phyloP scores from a whole-genome alignment of 1,284 basidiomycete genomes.

The Cystobasidium pallidum region DNA sequence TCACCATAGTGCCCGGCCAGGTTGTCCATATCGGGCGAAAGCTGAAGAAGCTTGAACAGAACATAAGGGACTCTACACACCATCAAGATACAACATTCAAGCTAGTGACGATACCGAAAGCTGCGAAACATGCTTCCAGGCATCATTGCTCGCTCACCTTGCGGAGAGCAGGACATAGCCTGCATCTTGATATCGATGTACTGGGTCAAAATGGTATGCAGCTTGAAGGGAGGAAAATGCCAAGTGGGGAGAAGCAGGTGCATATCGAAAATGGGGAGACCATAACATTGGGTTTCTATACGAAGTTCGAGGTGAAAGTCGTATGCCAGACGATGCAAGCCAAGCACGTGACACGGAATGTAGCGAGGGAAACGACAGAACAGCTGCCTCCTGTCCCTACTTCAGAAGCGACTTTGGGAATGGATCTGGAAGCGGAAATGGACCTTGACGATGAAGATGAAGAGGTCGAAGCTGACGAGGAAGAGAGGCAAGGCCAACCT shows the following conservation, averaged over 20 bases:
- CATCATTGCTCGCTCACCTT: conserved; percentile 26
- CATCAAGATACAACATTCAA: neutral
- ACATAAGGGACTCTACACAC: neutral
- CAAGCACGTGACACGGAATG: conserved; percentile 4
- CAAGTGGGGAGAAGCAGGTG: conserved; percentile 6
- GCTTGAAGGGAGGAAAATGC: conserved; percentile 26
- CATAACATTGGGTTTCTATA: conserved; percentile 33
- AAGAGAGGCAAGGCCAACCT: neutral
- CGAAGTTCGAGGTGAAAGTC: conserved; percentile 15
- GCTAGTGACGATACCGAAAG: conserved; percentile 30
- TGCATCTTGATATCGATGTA: conserved; percentile 9
- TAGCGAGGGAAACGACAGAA: neutral
- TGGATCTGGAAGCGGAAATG: conserved; percentile 38
- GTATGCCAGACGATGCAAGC: neutral
- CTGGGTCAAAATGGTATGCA: conserved; percentile 42
- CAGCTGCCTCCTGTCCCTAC: conserved; percentile 16
- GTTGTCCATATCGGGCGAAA: conserved; percentile 38
- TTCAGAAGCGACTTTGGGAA: conserved; percentile 24
- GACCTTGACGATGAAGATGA: conserved; percentile 25
- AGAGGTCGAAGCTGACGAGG: neutral
- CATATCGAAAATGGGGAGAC: neutral
- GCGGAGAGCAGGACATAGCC: neutral
- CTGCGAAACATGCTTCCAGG: conserved; percentile 41
- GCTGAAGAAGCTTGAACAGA: conserved; percentile 23
- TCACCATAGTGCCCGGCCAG: conserved; percentile 19